Evolutionary conservation across 2,329 filamentous ascomycete species (phyloP).

Genomic region (Colletotrichum horii): DNA sequence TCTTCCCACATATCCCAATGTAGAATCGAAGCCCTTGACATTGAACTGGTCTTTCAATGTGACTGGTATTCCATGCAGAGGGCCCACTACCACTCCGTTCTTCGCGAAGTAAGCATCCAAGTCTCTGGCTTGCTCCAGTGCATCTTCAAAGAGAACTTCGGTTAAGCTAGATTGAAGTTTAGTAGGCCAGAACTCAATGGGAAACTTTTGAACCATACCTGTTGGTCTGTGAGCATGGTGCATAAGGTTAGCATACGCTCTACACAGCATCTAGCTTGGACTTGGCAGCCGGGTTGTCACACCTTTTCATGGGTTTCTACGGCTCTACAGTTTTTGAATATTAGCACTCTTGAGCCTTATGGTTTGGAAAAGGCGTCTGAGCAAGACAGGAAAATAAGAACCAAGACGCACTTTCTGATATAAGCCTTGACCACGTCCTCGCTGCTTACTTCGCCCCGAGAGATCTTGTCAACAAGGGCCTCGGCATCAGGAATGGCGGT

Average conservation of each 20-base stretch:
- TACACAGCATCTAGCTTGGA: not conserved
- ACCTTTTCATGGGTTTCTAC: conserved; percentile 17
- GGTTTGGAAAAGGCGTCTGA: rapidly evolving
- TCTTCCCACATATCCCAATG: conserved; percentile 56
- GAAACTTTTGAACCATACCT: not conserved
- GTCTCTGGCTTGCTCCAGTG: conserved; percentile 28
- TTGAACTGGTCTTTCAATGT: conserved; percentile 68
- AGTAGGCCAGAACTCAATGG: too few relatives aligned
- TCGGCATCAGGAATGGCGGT: not conserved
- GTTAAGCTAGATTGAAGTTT: conserved; percentile 33
- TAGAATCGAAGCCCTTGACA: conserved; percentile 52
- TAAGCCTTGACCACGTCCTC: not conserved
- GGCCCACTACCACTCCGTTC: conserved; percentile 50
- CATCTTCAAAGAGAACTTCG: conserved; percentile 50
- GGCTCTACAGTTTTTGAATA: rapidly evolving
- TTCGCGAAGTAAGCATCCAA: conserved; percentile 47
- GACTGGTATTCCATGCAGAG: conserved; percentile 58
- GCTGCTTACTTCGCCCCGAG: not conserved
- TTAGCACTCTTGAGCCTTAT: not conserved
- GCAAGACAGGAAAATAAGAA: not conserved
- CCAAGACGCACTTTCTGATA: not conserved
- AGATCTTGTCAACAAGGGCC: not conserved
- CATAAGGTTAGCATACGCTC: not conserved
- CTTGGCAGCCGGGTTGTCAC: not conserved
- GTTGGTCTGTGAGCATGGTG: not conserved